Evolutionary conservation across 2,329 filamentous ascomycete genomes (phyloP), one percentile per base, ranked within the genome.

Genomic region (Colletotrichum lentis): DNA sequence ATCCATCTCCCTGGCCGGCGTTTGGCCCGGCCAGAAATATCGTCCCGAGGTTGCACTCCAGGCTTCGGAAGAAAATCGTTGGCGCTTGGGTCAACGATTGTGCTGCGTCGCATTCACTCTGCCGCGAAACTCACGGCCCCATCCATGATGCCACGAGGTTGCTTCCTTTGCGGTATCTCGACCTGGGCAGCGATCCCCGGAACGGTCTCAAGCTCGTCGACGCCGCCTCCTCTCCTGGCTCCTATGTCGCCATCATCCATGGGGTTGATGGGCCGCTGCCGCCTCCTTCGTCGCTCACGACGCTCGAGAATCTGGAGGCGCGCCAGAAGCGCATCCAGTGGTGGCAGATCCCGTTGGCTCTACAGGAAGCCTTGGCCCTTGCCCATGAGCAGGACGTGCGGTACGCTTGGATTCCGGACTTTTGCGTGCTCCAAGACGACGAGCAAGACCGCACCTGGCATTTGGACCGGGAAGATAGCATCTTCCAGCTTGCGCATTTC

Each of bases 181-280:
- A 64, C 8, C 24, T 69, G 18, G 39, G 35, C 16, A 60, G 50
- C 2, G 39, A 54, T 37, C 61, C 62, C 8, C 54, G 65, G n/a
- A 64, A 64, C 7, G 50, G 54, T n/a, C 3, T 68, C 11, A 65
- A 50, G 16, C 27, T 69, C 10, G 55, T 69, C 7, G 27, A 56
- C 12, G 12, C 31, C 8, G 20, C 14, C 10, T 22, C 22, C 12
- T 20, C n/a, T 12, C 37, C 49, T 2, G 56, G 10, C 7, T 4
- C 49, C 14, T 66, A 61, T 20, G 62, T 55, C 24, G 56, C 62
- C 27, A 35, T 66, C 2, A 31, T 66, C 6, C 39, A 50, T 3
- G 37, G 18, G 11, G 37, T n/a, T 20, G 6, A 10, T 20, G 2
- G 39, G 0, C 22, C 18, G 3, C 20, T 56, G 16, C 22, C 43